Conservation (phyloP, 257 asterid genomes). For the Nicotiana attenuata region DNA sequence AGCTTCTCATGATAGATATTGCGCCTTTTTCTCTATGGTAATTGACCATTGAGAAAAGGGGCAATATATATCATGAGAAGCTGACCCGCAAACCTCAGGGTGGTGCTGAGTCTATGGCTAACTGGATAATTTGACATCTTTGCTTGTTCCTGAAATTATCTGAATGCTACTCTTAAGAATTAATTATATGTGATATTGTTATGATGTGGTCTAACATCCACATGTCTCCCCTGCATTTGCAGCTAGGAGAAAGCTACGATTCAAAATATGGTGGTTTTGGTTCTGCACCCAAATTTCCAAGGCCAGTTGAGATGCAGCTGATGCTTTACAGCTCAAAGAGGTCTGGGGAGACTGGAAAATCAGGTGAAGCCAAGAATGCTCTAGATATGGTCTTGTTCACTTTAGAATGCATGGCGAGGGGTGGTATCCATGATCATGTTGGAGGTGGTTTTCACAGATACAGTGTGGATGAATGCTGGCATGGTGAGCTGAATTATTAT, state of each 20-base stretch:
- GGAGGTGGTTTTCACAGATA: conserved; percentile 99
- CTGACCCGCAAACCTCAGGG: background rate
- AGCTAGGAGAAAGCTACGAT: conserved; percentile 77
- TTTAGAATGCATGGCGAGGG: conserved; percentile 80
- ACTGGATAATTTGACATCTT: background rate
- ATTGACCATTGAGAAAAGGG: background rate
- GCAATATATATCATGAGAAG: too few species aligned
- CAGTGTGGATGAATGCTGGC: conserved; percentile 99
- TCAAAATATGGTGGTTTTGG: conserved; percentile 85
- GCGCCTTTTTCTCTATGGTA: background rate
- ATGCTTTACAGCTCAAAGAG: conserved; percentile 82
- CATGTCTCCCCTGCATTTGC: background rate
- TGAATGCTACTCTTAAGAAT: background rate
- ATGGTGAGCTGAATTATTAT: conserved; percentile 47
- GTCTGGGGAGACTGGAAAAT: conserved; percentile 45
- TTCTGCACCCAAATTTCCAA: conserved; percentile 94
- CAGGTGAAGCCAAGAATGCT: conserved; percentile 60
- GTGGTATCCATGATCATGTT: conserved; percentile 88
- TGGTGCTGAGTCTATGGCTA: background rate
- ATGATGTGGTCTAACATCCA: background rate
- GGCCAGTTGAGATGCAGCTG: conserved; percentile 87
- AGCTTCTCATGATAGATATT: background rate
- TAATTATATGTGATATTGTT: background rate
- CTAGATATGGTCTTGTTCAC: conserved; percentile 57
- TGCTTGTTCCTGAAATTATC: conserved; percentile 1